Evolutionary conservation across 2,329 filamentous ascomycete species (phyloP), one percentile per base, ranked within the genome.

Genomic region (Colletotrichum camelliae): DNA sequence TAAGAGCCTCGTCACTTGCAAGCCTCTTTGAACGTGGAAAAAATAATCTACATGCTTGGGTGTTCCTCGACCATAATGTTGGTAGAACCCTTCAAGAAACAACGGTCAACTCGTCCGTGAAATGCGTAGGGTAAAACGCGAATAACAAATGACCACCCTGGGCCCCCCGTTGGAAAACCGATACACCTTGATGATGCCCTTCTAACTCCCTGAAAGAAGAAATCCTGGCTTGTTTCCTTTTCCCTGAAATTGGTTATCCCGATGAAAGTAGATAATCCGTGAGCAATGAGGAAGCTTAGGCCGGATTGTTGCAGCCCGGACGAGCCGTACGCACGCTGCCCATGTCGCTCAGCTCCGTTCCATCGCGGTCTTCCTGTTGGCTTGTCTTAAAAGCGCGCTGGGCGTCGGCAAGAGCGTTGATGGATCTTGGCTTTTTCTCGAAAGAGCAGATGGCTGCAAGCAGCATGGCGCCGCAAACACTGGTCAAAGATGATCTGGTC

Each of bases 401-500:
- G 61, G 66, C 58, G 61, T 68, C 55, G 61, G 67, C 55, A 55
- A 74, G 39, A 57, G 65, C 27, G 29, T 33, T 57, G 55, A 87
- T 81, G 7, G 84, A 80, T 4, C 80, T 79, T 1, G 88, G 88
- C 6, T 82, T 80, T 43, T 81, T 82, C 78, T 90, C 87, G 70
- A 88, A 83, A 1, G 87, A 86, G 68, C 88, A 85, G 4, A 87
- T 75, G 31, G 88, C 88, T 12, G 85, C 81, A 31, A 87, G 72
- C 8, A 89, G 81, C 80, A 88, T 88, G 60, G 82, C 81, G 6
- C 83, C 85, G 37, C 86, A 85, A 18, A 88, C 79, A 31, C 86
- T 83, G 61, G 87, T 84, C 85, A 90, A 87, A 81, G 70, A 84
- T 86, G 48, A 88, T 85, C 75, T 90, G 85, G 33, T 85, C 83